These are phyloP conservation scores for Pseudogymnoascus sp. DNA, from an alignment of 2,329 filamentous ascomycete genomes.

Conservation along the genomic window DNA sequence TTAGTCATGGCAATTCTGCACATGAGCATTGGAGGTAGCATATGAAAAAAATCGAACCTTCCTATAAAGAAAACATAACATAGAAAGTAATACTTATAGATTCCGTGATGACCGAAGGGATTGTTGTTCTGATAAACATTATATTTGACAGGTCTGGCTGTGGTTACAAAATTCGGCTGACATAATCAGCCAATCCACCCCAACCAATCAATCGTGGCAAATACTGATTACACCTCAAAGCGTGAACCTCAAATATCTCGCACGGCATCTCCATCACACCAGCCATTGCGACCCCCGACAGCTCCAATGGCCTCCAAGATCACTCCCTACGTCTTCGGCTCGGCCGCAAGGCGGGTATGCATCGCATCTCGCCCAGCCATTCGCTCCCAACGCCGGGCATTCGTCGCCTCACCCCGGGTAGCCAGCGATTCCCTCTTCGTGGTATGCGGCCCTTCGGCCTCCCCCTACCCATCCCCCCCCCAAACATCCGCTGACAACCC, in stretches of 20 bases:
- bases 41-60: not conserved
- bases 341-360: conserved; percentile 58
- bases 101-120: not conserved
- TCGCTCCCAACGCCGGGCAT: conserved; percentile 62
- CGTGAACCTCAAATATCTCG: conserved; percentile 13
- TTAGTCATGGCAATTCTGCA: not conserved
- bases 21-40: not conserved
- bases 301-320: conserved; percentile 75
- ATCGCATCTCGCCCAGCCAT: conserved; percentile 42
- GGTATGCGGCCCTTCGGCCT: conserved; percentile 35
- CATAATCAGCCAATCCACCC: conserved; percentile 2
- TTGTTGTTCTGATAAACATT: not conserved
- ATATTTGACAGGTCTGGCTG: not conserved
- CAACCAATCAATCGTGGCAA: conserved; percentile 10
- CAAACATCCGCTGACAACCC: conserved; percentile 42
- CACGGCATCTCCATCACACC: conserved; percentile 10
- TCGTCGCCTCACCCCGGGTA: conserved; percentile 61
- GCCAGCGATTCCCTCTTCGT: conserved; percentile 65
- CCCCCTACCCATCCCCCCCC: conserved; percentile 6
- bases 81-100: not conserved
- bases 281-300: conserved; percentile 30
- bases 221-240: conserved; percentile 13
- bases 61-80: not conserved
- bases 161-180: conserved; percentile 3
- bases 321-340: conserved; percentile 65